A percentile compares a stretch with the other conserved stretches of the same genome.
Conservation (phyloP, 129 eudicot genomes). For the Flaveria sonorensis region DNA sequence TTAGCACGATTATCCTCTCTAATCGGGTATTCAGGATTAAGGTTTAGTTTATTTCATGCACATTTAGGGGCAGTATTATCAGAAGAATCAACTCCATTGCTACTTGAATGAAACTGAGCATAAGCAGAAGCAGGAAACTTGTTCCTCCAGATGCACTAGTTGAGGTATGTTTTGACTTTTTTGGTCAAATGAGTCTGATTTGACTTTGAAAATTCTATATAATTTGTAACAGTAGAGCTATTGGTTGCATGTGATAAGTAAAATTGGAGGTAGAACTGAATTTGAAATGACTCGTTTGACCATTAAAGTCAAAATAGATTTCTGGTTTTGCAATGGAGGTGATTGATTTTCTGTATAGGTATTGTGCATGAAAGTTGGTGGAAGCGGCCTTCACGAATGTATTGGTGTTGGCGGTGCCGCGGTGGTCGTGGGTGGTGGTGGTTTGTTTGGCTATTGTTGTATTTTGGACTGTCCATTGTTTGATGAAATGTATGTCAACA, state of each 20-base stretch:
- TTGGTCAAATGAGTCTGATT: conserved; percentile 25
- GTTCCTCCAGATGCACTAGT: conserved; percentile 22
- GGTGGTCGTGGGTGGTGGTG: background rate
- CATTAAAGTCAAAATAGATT: conserved; percentile 22
- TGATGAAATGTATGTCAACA: background rate
- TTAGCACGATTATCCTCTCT: background rate
- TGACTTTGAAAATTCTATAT: conserved; percentile 1
- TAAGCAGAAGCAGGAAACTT: conserved; percentile 32
- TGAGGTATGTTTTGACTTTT: conserved; percentile 40
- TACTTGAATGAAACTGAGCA: conserved; percentile 35
- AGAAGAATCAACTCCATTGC: conserved; percentile 37
- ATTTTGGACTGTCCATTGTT: background rate
- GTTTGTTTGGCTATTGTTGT: conserved; percentile 14
- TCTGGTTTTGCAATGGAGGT: conserved; percentile 33
- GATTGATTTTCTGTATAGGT: conserved; percentile 11
- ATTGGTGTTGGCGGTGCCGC: background rate
- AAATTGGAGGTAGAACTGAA: background rate
- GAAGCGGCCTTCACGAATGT: background rate
- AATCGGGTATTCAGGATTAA: conserved; percentile 26
- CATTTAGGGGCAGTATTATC: conserved; percentile 37
- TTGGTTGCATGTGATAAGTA: background rate
- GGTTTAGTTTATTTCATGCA: conserved; percentile 36
- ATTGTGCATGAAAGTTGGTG: background rate
- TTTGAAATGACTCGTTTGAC: conserved; percentile 27
- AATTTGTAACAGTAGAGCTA: conserved; percentile 4